Base-by-base conservation (phyloP, 1,139 yeast genomes). In the Maudiozyma humilis region DNA sequence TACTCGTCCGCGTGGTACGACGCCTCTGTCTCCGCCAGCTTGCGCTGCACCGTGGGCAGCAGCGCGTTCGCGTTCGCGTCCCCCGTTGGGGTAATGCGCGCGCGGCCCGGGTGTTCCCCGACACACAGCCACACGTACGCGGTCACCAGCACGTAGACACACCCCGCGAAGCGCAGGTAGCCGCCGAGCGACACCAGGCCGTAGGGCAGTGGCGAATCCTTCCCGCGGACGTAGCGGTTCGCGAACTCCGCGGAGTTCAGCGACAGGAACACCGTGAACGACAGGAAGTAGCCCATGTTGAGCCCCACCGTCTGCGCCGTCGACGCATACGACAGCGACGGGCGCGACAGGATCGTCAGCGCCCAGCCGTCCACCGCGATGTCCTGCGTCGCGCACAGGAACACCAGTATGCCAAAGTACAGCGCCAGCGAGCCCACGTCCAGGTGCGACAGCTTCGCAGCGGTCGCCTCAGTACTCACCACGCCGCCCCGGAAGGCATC, bases 351-450 rank as follows among this genome's bases (percentile, higher is more conserved):
- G 42, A 91, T 78, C 1, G 96, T 91, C 58, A 91, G 68, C 0
- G 97, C 97, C 98, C 98, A 91, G 5, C 98, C 98, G 65, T 91
- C 99, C 14, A 91, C 98, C 1, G 98, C 97, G 45, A 91, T 91
- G 62, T 91, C 99, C 63, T 91, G 98, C 0, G 99, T 91, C 2
- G 98, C 97, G 67, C 96, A 89, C 47, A 91, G 71, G 47, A 91
- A 77, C 36, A 91, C 91, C 47, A 93, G 67, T 17, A 78, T 51
- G 55, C 89, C 85, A 65, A 91, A 91, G 46, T 78, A 72, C 45
- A 62, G 57, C 0, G 75, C 67, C 19, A 63, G 44, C 2, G 55
- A 43, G 13, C 47, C 32, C 15, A 62, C 49, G 40, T 55, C 51
- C 15, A 55, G 43, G 16, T 52, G 45, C 1, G 49, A 47, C 3